Base-by-base conservation (phyloP, 2,329 filamentous ascomycete genomes). In the Talaromyces funiculosus region DNA sequence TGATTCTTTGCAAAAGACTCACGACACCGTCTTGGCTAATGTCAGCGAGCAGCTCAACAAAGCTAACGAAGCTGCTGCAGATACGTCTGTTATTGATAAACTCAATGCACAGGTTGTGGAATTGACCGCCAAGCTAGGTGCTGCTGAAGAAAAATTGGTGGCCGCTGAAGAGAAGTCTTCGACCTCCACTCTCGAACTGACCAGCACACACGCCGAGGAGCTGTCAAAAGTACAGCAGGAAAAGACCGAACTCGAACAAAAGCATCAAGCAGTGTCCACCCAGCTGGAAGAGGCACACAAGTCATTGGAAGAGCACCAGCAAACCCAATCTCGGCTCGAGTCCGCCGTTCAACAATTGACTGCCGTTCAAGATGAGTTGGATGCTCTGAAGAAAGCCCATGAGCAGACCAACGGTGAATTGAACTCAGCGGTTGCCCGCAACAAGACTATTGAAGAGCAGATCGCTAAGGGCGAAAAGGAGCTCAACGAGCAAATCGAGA, bases 281-380 rank as follows among this genome's bases (percentile, higher is more conserved):
- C 86, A 87, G 61, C 80, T 95, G 53, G 90, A 95, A 59, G 89
- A 92, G 31, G 94, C 96, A 72, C 91, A 92, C 61, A 82, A 89
- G 67, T 90, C 91, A 35, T 79, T 95, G 63, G 88, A 88, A 29
- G 87, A 92, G 65, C 90, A 90, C 64, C 94, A 95, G 82, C 83
- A 78, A 62, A 78, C 82, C 62, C 85, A 86, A 77, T 85, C 86
- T 71, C 83, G 90, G 53, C 77, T 88, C 57, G 88, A 87, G 76
- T 79, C 79, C 14, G 81, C 87, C 40, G 84, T 85, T 77, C 85
- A 86, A 71, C 69, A 77, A 56, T 68, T 75, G 9, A 65, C 69
- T 24, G 66, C 68, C n/a, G 66, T 69, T 18, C 68, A 72, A 31
- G 70, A 73, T n/a, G 69, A 75, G 58, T 57, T 75, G 49, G 61